A percentile compares a stretch with the other conserved stretches of the same genome.
Evolutionary conservation across 257 asterid genomes (phyloP).

Genomic region (Paulownia fortunei): DNA sequence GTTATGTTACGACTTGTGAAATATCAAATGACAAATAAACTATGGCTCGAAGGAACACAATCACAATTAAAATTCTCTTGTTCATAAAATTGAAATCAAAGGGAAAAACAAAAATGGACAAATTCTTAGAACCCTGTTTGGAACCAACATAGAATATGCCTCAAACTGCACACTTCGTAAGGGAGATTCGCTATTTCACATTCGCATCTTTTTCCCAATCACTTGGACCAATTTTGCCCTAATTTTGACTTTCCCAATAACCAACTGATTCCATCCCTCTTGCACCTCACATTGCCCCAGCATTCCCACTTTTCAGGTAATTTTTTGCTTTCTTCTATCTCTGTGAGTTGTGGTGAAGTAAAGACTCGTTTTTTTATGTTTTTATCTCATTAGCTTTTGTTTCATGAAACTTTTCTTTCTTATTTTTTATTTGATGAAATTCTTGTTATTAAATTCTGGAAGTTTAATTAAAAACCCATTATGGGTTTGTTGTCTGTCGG

Average conservation of each 20-base stretch:
- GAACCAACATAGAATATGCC: slow-evolving; percentile 43
- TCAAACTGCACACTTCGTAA: background rate
- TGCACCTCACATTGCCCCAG: slow-evolving; percentile 20
- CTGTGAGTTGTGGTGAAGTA: background rate
- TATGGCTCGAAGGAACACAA: background rate
- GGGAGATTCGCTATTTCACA: slow-evolving; percentile 43
- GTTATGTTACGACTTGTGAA: no score
- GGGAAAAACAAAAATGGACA: background rate
- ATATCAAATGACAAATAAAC: background rate
- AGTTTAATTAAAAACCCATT: background rate
- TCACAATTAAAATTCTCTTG: background rate
- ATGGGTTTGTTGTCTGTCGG: slow-evolving; percentile 9
- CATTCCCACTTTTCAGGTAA: slow-evolving; percentile 34
- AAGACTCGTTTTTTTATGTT: background rate
- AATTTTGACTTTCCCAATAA: background rate
- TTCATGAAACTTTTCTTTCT: background rate
- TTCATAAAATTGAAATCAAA: background rate
- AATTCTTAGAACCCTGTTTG: background rate
- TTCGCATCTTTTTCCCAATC: slow-evolving; percentile 46
- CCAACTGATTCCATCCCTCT: background rate
- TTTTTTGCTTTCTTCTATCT: background rate
- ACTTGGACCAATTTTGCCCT: slow-evolving; percentile 26
- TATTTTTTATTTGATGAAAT: background rate
- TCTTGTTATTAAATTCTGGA: slow-evolving; percentile 1
- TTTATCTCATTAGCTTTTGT: background rate